Percentiles rank a stretch among this genome's conserved stretches.
These are phyloP conservation scores for Adiantum capillusveneris DNA, from an alignment of 75 land plant genomes.

Conservation along the genomic window DNA sequence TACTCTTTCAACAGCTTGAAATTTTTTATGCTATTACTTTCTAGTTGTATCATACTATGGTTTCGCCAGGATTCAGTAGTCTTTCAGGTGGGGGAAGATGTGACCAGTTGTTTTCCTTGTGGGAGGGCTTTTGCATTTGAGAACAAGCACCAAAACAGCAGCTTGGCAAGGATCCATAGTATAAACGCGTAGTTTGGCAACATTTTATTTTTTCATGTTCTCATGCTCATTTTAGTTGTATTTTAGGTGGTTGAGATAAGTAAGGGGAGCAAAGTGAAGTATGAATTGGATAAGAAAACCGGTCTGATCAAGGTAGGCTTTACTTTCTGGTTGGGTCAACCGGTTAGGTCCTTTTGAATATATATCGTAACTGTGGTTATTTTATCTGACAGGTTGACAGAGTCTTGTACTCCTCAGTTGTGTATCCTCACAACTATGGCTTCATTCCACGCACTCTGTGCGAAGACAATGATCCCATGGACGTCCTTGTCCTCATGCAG, in stretches of 20 bases:
- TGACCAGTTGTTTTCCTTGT: neutral
- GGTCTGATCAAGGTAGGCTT: constrained; percentile 52
- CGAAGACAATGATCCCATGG: constrained; percentile 68
- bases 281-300: constrained; percentile 73
- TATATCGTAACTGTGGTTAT: neutral
- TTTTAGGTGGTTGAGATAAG: constrained; percentile 59
- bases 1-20: too few species aligned
- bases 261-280: constrained; percentile 77
- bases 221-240: too few species aligned
- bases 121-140: neutral
- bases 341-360: neutral
- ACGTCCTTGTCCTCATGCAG: constrained; percentile 62
- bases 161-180: too few species aligned
- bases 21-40: too few species aligned
- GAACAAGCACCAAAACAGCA: neutral
- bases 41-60: too few species aligned
- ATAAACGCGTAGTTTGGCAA: too few species aligned
- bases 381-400: constrained; percentile 53
- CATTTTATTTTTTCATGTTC: too few species aligned
- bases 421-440: constrained; percentile 72
- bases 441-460: constrained; percentile 68
- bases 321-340: neutral
- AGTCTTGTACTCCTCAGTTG: constrained; percentile 57
- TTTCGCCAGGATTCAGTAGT: too few species aligned
- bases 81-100: too few species aligned